Conservation (phyloP, 768 basidiomycete species). For the Leucocoprinus sp. region DNA sequence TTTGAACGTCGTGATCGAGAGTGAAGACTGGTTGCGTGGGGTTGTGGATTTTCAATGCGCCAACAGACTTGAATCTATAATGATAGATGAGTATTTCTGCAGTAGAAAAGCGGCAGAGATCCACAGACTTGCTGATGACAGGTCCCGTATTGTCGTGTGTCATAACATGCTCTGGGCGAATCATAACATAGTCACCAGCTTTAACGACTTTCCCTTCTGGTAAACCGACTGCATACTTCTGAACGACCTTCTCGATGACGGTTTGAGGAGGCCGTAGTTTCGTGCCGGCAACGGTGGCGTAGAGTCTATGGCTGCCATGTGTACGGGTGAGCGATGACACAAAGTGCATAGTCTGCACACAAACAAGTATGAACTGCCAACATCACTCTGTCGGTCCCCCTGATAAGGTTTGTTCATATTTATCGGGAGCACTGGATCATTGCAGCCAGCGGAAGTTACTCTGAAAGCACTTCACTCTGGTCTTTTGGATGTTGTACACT, state of each 20-base stretch:
- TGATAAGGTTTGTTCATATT: no score
- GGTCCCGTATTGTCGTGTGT: conserved; percentile 98
- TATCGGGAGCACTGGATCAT: no score
- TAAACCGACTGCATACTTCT: conserved; percentile 91
- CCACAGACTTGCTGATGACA: conserved; percentile 87
- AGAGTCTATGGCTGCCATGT: conserved; percentile 14
- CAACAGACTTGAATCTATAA: conserved; percentile 89
- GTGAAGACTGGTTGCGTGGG: conserved; percentile 89
- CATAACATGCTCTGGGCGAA: conserved; percentile 96
- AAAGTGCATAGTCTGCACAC: conserved; percentile 3
- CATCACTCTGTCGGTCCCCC: no score
- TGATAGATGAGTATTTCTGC: conserved; percentile 5
- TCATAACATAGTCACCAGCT: conserved; percentile 99
- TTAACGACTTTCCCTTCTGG: conserved; percentile 72
- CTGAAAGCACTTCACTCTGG: no score
- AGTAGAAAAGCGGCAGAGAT: conserved; percentile 3
- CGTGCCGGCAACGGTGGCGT: conserved; percentile 19
- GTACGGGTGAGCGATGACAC: not conserved
- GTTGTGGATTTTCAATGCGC: conserved; percentile 76
- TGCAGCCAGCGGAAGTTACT: no score
- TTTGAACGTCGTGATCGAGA: conserved; percentile 97
- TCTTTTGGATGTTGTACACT: no score
- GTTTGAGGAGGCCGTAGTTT: conserved; percentile 57
- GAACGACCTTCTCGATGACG: conserved; percentile 94
- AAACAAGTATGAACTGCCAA: no score